phyloP scores from a whole-genome alignment of 2,329 filamentous ascomycete species.

The Fusarium gaditjirri region DNA sequence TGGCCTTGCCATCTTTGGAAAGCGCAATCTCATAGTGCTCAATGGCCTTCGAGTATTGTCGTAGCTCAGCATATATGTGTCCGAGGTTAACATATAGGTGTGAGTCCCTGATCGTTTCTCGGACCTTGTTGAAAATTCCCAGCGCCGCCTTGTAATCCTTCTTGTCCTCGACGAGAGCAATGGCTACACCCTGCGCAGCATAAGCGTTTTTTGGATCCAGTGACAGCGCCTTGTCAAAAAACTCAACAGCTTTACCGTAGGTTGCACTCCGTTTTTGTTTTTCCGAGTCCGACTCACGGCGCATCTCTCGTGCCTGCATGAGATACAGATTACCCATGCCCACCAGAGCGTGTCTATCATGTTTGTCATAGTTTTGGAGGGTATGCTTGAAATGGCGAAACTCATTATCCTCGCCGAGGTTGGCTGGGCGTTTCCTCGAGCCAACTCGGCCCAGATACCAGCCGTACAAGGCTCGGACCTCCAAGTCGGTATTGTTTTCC shows the following conservation, averaged over 20 bases:
- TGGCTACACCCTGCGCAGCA: conserved; percentile 94
- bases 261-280: conserved; percentile 89
- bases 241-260: conserved; percentile 94
- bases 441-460: conserved; percentile 90
- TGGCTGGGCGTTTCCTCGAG: conserved; percentile 82
- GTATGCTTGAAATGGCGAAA: conserved; percentile 97
- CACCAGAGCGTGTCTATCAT: conserved; percentile 95
- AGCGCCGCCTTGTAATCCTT: conserved; percentile 87
- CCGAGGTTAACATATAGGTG: conserved; percentile 93
- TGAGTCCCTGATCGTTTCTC: conserved; percentile 88
- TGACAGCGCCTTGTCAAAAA: conserved; percentile 96
- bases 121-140: conserved; percentile 88
- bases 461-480: conserved; percentile 91
- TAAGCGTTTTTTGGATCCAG: conserved; percentile 96
- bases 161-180: conserved; percentile 92
- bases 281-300: conserved; percentile 86
- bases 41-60: conserved; percentile 90
- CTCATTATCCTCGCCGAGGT: conserved; percentile 89
- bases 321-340: conserved; percentile 97
- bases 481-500: conserved; percentile 83
- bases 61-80: conserved; percentile 89
- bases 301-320: conserved; percentile 91
- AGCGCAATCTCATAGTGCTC: conserved; percentile 93
- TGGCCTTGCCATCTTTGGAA: conserved; percentile 76
- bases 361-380: conserved; percentile 92